Evolutionary conservation across 83 land plant genomes (phyloP), one percentile per base, ranked within the genome.

Genomic region (Isoetes engelmannii): DNA sequence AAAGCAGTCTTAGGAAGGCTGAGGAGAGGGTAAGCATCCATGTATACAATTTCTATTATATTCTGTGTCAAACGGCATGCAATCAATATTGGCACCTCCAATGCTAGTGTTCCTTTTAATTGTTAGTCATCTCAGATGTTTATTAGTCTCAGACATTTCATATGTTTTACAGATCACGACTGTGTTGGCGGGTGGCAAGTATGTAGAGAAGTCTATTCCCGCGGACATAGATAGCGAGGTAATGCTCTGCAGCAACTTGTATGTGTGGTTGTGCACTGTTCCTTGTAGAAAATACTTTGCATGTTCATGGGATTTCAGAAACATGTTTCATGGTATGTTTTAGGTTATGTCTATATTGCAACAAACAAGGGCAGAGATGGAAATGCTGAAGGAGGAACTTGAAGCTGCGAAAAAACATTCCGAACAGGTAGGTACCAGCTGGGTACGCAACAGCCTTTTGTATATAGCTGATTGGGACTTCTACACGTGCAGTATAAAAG

Each of bases 371-470:
- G 86, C 79, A 67, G 96, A 90, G 64, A 45, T 89, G 12, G 85
- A 87, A 55, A 84, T 47, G 42, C 57, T 89, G 61, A 89, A 68
- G 64, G 87, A 84, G 69, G 98, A 92, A 67, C 78, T 83, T n/a
- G 66, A 77, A 15, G 83, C 83, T 64, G 75, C 80, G 57, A 85
- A 73, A 61, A 76, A 75, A 28, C 89, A 87, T 77, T 80, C 82
- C 72, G 83, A 75, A 9, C 92, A 92, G 89, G 97, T 92, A 3
- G n/a, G 43, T 53, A 12, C 20, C 10, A 60, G 13, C 10, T 60
- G 63, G 63, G 21, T 17, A 60, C 63, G 3, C 10, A n/a, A 3
- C 9, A 12, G 3, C 12, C 28, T 9, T 15, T 9, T 20, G 28
- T 21, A 1, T n/a, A 6, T 46, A 51, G n/a, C 54, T 51, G 54